Conservation (phyloP, 805 yeast genomes). For the Teunomyces gatunensis region DNA sequence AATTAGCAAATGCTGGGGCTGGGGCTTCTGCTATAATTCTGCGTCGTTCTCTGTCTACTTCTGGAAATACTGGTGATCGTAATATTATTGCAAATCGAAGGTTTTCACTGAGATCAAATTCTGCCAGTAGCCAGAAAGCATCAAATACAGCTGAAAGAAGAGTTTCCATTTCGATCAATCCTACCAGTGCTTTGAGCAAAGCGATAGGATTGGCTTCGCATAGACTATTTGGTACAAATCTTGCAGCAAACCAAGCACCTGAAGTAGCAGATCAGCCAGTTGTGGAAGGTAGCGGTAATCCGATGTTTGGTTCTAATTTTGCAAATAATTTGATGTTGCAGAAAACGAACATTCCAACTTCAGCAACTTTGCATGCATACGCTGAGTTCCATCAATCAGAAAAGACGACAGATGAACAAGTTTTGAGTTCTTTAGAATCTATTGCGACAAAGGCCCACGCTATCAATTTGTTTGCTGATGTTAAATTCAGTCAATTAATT, state of each 20-base stretch:
- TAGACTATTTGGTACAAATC: constrained; percentile 63
- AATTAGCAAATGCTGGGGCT: constrained; percentile 63
- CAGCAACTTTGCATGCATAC: constrained; percentile 16
- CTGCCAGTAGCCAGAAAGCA: constrained; percentile 53
- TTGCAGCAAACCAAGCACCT: constrained; percentile 7
- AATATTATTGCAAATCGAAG: constrained; percentile 22
- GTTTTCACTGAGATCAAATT: constrained; percentile 44
- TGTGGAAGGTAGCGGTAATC: constrained; percentile 4
- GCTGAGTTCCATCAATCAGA: constrained; percentile 15
- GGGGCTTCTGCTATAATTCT: constrained; percentile 46
- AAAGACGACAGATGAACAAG: constrained; percentile 36
- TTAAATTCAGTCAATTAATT: constrained; percentile 79
- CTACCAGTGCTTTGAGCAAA: constrained; percentile 83
- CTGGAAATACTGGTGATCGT: constrained; percentile 18
- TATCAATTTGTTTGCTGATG: constrained; percentile 83
- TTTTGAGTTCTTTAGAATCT: constrained; percentile 54
- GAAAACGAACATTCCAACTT: constrained; percentile 30
- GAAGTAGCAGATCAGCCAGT: constrained; percentile 11
- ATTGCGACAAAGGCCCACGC: constrained; percentile 91
- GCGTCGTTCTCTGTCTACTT: constrained; percentile 23
- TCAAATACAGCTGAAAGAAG: constrained; percentile 64
- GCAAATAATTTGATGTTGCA: constrained; percentile 35
- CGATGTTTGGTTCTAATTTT: constrained; percentile 29
- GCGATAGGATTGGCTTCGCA: constrained; percentile 88
- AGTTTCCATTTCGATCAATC: constrained; percentile 67